These are phyloP conservation scores for Colletotrichum tofieldiae DNA, from an alignment of 2,329 filamentous ascomycete species.

Conservation along the genomic window DNA sequence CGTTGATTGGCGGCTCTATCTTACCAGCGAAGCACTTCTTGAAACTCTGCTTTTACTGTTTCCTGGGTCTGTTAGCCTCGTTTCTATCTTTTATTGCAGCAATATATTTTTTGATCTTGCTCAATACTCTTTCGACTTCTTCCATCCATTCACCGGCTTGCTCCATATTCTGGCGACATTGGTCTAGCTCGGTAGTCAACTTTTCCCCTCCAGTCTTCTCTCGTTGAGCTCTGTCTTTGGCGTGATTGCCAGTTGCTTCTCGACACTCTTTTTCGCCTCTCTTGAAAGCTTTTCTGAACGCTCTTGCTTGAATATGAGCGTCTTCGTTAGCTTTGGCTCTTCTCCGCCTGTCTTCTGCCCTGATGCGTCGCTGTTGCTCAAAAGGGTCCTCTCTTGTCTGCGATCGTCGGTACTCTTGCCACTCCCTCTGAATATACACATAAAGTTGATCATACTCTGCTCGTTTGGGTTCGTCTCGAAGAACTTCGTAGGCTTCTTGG, in stretches of 20 bases:
- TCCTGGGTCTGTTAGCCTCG: too few species aligned
- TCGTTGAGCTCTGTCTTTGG: not conserved
- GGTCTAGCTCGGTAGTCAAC: not conserved
- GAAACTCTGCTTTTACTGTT: not conserved
- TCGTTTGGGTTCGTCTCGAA: not conserved
- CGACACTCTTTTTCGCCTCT: not conserved
- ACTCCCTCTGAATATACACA: not conserved
- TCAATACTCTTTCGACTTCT: not conserved
- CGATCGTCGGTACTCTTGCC: not conserved
- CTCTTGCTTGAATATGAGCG: not conserved
- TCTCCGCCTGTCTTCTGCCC: not conserved
- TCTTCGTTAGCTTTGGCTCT: not conserved
- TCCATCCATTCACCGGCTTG: not conserved
- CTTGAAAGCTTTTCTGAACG: not conserved
- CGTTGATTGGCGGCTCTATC: too few species aligned
- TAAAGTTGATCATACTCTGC: not conserved
- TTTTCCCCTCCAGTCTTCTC: not conserved
- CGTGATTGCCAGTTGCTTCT: not conserved
- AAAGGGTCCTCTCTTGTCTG: not conserved
- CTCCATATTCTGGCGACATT: not conserved
- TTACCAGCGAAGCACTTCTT: not conserved
- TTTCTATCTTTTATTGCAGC: not conserved
- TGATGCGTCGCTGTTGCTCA: not conserved
- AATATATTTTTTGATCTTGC: not conserved
- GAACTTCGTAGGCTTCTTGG: constrained; percentile 4